Percentiles rank a stretch among this genome's conserved stretches.
phyloP scores from a whole-genome alignment of 78 protist species.

The Dictyostelium purpureum region DNA sequence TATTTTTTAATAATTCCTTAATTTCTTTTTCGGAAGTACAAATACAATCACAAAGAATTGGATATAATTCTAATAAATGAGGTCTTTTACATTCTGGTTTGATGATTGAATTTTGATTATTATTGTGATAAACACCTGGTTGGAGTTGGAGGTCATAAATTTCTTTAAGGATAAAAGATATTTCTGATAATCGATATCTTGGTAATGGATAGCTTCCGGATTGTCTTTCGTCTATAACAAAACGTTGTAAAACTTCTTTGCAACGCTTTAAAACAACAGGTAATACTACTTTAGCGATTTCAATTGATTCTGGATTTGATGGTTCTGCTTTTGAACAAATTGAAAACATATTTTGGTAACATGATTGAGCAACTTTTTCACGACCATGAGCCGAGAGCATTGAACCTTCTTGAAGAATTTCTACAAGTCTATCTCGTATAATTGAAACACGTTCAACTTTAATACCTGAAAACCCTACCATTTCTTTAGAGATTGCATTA shows the following conservation, averaged over 20 bases:
- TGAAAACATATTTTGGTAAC: constrained; percentile 60
- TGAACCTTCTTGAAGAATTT: constrained; percentile 44
- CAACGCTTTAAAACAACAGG: constrained; percentile 62
- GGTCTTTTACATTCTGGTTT: constrained; percentile 31
- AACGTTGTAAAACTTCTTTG: constrained; percentile 37
- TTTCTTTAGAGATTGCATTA: constrained; percentile 63
- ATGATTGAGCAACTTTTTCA: constrained; percentile 70
- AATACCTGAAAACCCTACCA: constrained; percentile 74
- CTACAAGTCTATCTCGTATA: constrained; percentile 59
- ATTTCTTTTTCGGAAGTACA: constrained; percentile 70
- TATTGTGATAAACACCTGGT: constrained; percentile 48
- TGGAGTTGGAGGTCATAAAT: constrained; percentile 36
- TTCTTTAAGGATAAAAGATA: constrained; percentile 49
- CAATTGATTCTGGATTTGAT: constrained; percentile 26
- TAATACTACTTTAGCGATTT: constrained; percentile 51
- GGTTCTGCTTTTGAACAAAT: constrained; percentile 16
- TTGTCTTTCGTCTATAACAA: constrained; percentile 63
- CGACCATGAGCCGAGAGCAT: constrained; percentile 27
- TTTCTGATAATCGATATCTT: constrained; percentile 38
- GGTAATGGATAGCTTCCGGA: constrained; percentile 64
- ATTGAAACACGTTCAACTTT: constrained; percentile 68
- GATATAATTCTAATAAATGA: constrained; percentile 49
- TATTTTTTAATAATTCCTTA: constrained; percentile 49
- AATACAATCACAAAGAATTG: constrained; percentile 71
- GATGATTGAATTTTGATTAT: not conserved